Conservation (phyloP, 495 filamentous ascomycete genomes). For the Tuber indicum region DNA sequence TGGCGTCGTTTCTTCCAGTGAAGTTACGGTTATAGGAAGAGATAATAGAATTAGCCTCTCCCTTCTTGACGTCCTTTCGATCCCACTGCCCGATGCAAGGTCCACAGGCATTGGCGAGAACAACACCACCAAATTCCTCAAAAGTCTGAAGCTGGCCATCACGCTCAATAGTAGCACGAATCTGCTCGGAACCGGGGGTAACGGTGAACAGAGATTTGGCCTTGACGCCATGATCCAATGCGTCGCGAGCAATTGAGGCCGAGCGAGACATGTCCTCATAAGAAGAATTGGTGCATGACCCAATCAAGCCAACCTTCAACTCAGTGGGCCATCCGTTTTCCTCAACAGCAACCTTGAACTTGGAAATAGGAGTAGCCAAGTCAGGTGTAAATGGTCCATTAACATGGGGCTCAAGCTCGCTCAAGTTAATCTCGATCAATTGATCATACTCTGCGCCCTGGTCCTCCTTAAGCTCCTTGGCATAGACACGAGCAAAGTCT, state of each 20-base stretch:
- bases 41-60: slow-evolving; percentile 90
- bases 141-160: slow-evolving; percentile 94
- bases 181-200: slow-evolving; percentile 96
- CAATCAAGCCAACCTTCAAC: slow-evolving; percentile 92
- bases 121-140: slow-evolving; percentile 93
- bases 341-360: slow-evolving; percentile 93
- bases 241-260: slow-evolving; percentile 91
- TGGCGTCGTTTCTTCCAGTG: slow-evolving; percentile 97
- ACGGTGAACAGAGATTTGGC: slow-evolving; percentile 90
- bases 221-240: slow-evolving; percentile 88
- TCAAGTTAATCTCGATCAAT: slow-evolving; percentile 90
- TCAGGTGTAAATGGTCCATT: slow-evolving; percentile 99
- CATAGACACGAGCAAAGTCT: slow-evolving; percentile 78
- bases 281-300: slow-evolving; percentile 98
- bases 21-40: slow-evolving; percentile 99
- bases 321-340: slow-evolving; percentile 94
- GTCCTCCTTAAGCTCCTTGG: slow-evolving; percentile 80
- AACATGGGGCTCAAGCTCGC: slow-evolving; percentile 92
- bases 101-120: slow-evolving; percentile 95
- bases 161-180: slow-evolving; percentile 88
- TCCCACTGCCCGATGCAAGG: slow-evolving; percentile 83
- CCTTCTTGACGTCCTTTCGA: slow-evolving; percentile 90
- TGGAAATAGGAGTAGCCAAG: slow-evolving; percentile 93
- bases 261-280: slow-evolving; percentile 98
- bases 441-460: slow-evolving; percentile 95